Base-by-base conservation (phyloP, 2,329 filamentous ascomycete genomes). In the Ascochyta fabae region DNA sequence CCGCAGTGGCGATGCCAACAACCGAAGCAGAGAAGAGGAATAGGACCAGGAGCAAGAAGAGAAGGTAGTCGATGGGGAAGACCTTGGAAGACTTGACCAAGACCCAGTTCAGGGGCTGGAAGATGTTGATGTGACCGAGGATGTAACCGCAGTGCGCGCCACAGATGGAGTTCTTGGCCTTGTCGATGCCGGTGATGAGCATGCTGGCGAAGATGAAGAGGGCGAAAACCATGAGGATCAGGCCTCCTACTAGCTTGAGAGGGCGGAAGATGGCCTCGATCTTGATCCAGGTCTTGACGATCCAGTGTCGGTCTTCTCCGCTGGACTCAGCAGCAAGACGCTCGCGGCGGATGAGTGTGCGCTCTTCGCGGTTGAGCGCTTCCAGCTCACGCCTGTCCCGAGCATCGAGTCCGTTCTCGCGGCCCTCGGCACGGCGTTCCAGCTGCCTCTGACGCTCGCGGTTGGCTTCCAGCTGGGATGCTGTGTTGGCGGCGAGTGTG, bases 101-200 rank as follows among this genome's bases (percentile, higher is more conserved):
- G 53, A 96, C 81, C 85, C 89, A 96, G 79, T 99, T 98, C 71
- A 97, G 81, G 1, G 95, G 95, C 74, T 99, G 95, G 81, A 97
- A 96, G 65, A 98, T 87, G 74, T 96, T 92, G 74, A 96, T 90
- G 70, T 88, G 83, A 39, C 88, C 92, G 4, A 99, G 83, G 45
- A 98, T 90, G 77, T 97, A 99, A 59, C 95, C 95, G 73, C 95
- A 99, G 66, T 86, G 88, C 56, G 87, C 81, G 75, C 95, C 94
- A 84, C 95, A 99, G 60, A 96, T 80, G 3, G 93, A 97, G 79
- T 98, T 97, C 75, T 90, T 93, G 33, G 92, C 91, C 80, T 98
- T 98, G 84, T 99, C 95, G 69, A 98, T 92, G 64, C 88, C 90
- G 0, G 94, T 98, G 72, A 98, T 90, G 65, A 98, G 84, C 92